Evolutionary conservation across 805 yeast genomes (phyloP), one percentile per base, ranked within the genome.

Genomic region (Wickerhamomyces kurtzmanii): DNA sequence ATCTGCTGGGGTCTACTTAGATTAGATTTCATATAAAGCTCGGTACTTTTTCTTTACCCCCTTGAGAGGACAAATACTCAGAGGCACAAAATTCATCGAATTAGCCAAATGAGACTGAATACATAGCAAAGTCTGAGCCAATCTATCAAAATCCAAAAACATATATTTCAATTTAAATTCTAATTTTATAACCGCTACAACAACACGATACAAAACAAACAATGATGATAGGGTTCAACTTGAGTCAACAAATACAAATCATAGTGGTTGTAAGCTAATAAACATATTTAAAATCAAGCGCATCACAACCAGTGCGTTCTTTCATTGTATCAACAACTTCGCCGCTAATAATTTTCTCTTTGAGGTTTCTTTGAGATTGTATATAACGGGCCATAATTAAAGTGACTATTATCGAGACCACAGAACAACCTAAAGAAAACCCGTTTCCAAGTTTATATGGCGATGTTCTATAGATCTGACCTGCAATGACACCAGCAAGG

Each of bases 401-500:
- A n/a, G 42, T 34, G 10, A 42, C 24, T 6, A 45, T 23, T 20
- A 38, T 39, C 4, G 49, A 38, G 17, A 51, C 36, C 7, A 34
- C 42, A 20, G 48, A 40, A 34, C 54, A 39, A 5, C 68, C 66
- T 17, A 61, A 36, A 7, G 65, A 51, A 31, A 59, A 58, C 4
- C 55, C 50, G 32, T 60, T 55, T 3, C 70, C 68, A 17, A 60
- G 40, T 10, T 31, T 38, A 32, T 55, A 63, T 4, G 65, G 65
- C 4, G 65, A 40, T 6, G 41, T 37, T 20, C 59, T 42, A 43
- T 62, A 65, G 15, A 64, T 55, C 37, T 62, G 68, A 16, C 62
- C 61, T 19, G 61, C 57, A 33, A 63, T 46, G 4, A 57, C 62
- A 29, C 72, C 72, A 5, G 69, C 53, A 16, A 57, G 32, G 35